These are phyloP conservation scores for Hippophae tibetana DNA, from an alignment of 306 rosid genomes.

Conservation along the genomic window DNA sequence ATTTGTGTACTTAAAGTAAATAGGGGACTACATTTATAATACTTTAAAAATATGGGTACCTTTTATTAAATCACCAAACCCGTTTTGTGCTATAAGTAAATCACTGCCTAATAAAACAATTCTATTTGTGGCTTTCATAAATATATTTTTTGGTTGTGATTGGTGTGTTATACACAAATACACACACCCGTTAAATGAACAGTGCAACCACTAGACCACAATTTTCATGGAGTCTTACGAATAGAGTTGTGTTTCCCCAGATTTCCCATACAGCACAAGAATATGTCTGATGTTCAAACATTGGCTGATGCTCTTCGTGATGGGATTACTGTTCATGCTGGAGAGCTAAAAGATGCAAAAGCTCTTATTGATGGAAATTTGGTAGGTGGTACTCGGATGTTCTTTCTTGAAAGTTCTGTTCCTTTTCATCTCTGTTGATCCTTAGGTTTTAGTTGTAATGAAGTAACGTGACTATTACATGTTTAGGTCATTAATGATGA, in stretches of 20 bases:
- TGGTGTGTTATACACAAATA: not conserved
- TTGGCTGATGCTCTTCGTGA: conserved; percentile 49
- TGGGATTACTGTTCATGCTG: conserved; percentile 63
- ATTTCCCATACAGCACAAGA: conserved; percentile 50
- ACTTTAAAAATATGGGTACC: no score
- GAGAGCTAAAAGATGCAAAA: conserved; percentile 48
- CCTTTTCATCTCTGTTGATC: not conserved
- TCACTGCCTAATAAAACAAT: no score
- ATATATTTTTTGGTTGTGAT: not conserved
- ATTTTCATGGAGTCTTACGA: conserved; percentile 9
- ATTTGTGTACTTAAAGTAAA: no score
- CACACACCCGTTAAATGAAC: not conserved
- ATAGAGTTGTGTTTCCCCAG: conserved; percentile 33
- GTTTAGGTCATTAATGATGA: conserved; percentile 52
- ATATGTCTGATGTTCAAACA: conserved; percentile 44
- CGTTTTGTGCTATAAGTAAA: no score
- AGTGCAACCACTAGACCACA: not conserved
- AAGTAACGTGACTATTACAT: not conserved
- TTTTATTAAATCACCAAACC: no score
- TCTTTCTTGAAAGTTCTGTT: not conserved
- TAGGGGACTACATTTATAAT: no score
- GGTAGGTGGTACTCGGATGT: conserved; percentile 34
- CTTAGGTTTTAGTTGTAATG: not conserved
- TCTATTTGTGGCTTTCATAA: no score
- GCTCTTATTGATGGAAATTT: conserved; percentile 71